A percentile compares a stretch with the other conserved stretches of the same genome.
phyloP scores from a whole-genome alignment of 169 alveolate genomes.

The Cyclospora cayetanensis region DNA sequence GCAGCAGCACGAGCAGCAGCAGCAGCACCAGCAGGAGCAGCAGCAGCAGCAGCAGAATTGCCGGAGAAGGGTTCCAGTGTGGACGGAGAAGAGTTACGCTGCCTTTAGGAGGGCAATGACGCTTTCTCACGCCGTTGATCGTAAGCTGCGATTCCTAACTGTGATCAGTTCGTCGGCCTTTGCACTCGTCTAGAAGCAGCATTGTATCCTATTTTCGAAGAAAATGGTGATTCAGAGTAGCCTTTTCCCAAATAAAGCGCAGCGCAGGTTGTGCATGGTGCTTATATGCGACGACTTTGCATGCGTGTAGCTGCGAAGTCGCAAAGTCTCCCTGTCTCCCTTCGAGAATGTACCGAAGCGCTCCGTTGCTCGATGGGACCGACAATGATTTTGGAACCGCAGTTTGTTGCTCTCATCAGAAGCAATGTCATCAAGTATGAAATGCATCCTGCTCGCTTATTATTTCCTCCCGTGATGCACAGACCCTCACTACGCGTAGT shows the following conservation, averaged over 20 bases:
- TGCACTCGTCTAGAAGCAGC: no score
- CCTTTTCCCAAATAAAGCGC: no score
- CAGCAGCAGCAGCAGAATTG: conserved; percentile 5
- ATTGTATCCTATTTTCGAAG: no score
- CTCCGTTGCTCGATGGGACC: not conserved
- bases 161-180: no score
- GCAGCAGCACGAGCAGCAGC: conserved; percentile 58
- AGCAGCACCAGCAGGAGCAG: conserved; percentile 53
- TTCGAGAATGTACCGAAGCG: not conserved
- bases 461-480: no score
- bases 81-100: conserved; percentile 24
- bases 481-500: no score
- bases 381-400: conserved; percentile 16
- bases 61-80: conserved; percentile 10
- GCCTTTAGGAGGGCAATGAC: conserved; percentile 2
- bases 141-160: not conserved
- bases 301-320: not conserved
- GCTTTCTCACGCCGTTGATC: not conserved
- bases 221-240: no score
- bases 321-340: not conserved
- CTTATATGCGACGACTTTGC: no score
- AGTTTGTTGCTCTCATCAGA: not conserved
- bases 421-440: not conserved
- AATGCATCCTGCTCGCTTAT: no score
- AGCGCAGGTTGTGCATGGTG: no score